Evolutionary conservation across 2,329 filamentous ascomycete genomes (phyloP), one percentile per base, ranked within the genome.

Genomic region (Phaeoacremonium minimum): DNA sequence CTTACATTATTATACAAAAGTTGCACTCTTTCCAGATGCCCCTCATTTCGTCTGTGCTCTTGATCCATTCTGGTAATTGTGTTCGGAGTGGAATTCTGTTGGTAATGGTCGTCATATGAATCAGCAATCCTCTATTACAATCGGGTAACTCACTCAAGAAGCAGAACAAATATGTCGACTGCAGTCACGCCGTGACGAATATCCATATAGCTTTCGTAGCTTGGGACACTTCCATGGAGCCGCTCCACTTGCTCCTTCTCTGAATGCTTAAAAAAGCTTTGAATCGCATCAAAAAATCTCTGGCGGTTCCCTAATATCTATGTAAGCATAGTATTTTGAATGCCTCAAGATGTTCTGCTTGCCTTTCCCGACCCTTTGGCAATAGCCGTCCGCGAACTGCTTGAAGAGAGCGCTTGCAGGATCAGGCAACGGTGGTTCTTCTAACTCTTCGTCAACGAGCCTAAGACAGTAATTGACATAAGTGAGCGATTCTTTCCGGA

Each of bases 391-490:
- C 2, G 36, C 40, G 19, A 49, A 44, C 7, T 46, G 40, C 28
- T 45, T 46, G 34, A 49, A 49, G 8, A 49, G 19, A 4, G 35
- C 20, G 14, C 46, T 47, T 4, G 40, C 39, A 5, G 37, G 34
- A 13, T 38, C 36, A 3, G 46, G 46, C 7, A 36, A 38, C 5
- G 30, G 17, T 13, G 46, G 46, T 28, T 42, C 37, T 15, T 30
- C 26, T 19, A 18, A n/a, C 6, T 33, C 40, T 7, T 38, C 15
- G 2, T 32, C 35, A n/a, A 43, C 40, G n/a, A 58, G 46, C 6
- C 44, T 49, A 1, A 59, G 46, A 19, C 48, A 42, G 32, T 46
- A 47, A 30, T 48, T 48, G 36, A 56, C 49, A 33, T 54, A 58
- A 15, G 31, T 38, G 8, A 58, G 50, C 4, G 55, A 56, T 31